Conservation (phyloP, 148 eudicot genomes). For the Persicaria tinctoria region DNA sequence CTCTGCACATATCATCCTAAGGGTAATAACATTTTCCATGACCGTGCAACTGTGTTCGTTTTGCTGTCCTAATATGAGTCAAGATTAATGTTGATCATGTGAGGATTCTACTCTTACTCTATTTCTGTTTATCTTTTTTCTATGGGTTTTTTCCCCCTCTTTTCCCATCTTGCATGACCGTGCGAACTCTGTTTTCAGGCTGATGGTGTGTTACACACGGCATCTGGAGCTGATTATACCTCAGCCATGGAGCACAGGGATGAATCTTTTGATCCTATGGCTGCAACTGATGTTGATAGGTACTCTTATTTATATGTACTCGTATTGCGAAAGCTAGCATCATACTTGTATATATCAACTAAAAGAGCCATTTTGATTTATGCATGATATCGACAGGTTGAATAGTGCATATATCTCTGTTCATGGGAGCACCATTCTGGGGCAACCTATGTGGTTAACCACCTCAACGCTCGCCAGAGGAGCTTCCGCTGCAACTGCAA, state of each 20-base stretch:
- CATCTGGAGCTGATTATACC: not conserved
- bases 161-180: too few relatives aligned
- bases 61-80: too few relatives aligned
- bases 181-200: slow-evolving; percentile 26
- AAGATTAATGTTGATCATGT: not conserved
- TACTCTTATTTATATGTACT: slow-evolving; percentile 12
- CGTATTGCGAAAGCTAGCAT: not conserved
- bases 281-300: slow-evolving; percentile 91
- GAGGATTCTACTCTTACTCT: not conserved
- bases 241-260: slow-evolving; percentile 57
- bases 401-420: slow-evolving; percentile 79
- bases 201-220: slow-evolving; percentile 56
- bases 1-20: too few relatives aligned
- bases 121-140: too few relatives aligned
- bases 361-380: not conserved
- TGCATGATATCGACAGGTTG: slow-evolving; percentile 31
- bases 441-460: slow-evolving; percentile 77
- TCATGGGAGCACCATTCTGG: slow-evolving; percentile 78
- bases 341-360: not conserved
- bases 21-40: too few relatives aligned
- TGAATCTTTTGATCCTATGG: slow-evolving; percentile 74
- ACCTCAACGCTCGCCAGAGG: slow-evolving; percentile 51
- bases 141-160: too few relatives aligned
- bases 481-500: slow-evolving; percentile 17
- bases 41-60: too few relatives aligned